These are phyloP conservation scores for Gardenia jasminoides DNA, from an alignment of 257 asterid species.

Conservation along the genomic window DNA sequence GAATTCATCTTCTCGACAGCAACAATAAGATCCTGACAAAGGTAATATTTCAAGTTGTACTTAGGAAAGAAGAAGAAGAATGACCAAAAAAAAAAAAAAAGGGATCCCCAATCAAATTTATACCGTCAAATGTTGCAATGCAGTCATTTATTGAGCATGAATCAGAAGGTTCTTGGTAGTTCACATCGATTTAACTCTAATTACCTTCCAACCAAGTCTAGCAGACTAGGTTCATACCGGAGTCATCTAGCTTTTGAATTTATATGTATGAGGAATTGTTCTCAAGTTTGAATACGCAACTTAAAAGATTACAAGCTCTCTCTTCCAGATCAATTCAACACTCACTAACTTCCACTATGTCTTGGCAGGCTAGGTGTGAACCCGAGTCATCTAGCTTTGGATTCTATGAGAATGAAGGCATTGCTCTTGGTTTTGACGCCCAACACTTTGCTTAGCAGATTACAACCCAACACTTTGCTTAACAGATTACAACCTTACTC, in stretches of 20 bases:
- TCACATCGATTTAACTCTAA: too few species aligned
- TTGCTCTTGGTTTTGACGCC: too few species aligned
- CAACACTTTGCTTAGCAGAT: not conserved
- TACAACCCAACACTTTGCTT: not conserved
- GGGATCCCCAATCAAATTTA: not conserved
- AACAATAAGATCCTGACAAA: slow-evolving; percentile 56
- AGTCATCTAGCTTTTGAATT: not conserved
- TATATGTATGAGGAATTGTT: not conserved
- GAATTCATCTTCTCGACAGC: slow-evolving; percentile 73
- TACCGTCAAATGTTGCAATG: not conserved
- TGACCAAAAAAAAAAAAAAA: not conserved
- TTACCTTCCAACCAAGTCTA: not conserved
- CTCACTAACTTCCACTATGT: too few species aligned
- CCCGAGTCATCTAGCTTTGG: too few species aligned
- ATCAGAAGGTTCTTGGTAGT: not conserved
- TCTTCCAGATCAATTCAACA: too few species aligned
- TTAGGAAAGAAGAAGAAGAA: slow-evolving; percentile 7
- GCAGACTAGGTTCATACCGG: not conserved
- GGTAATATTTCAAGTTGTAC: slow-evolving; percentile 5
- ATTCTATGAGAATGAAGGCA: too few species aligned
- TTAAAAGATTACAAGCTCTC: too few species aligned
- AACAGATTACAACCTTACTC: not conserved
- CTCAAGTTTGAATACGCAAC: not conserved
- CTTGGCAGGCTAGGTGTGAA: too few species aligned
- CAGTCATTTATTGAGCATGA: not conserved